phyloP scores from a whole-genome alignment of 805 yeast species.

The Spathaspora sp. region DNA sequence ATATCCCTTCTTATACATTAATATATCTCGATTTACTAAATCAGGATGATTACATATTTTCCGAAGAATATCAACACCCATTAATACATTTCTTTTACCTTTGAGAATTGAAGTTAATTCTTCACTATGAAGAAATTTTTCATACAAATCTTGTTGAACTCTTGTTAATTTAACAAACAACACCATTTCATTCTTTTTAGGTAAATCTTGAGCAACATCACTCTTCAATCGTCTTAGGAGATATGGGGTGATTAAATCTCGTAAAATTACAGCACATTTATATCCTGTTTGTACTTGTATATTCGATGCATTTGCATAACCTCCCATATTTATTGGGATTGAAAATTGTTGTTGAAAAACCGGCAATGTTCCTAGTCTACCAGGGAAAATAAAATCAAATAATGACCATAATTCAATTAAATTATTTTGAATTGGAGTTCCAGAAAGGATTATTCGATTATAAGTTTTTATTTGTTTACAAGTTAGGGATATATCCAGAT shows the following conservation, averaged over 20 bases:
- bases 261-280: conserved; percentile 87
- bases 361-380: conserved; percentile 90
- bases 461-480: conserved; percentile 83
- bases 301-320: conserved; percentile 95
- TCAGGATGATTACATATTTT: conserved; percentile 98
- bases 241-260: conserved; percentile 89
- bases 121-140: conserved; percentile 69
- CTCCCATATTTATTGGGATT: conserved; percentile 92
- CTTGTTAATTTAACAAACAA: conserved; percentile 83
- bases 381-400: conserved; percentile 94
- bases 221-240: conserved; percentile 80
- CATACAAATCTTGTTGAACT: conserved; percentile 69
- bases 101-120: conserved; percentile 68
- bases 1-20: conserved; percentile 28
- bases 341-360: conserved; percentile 92
- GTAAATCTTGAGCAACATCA: conserved; percentile 93
- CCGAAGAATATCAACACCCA: conserved; percentile 85
- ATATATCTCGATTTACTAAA: conserved; percentile 48
- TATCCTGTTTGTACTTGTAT: conserved; percentile 95
- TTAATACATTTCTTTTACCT: conserved; percentile 78
- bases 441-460: conserved; percentile 85
- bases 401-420: conserved; percentile 89
- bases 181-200: conserved; percentile 91
- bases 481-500: conserved; percentile 77
- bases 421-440: conserved; percentile 96